Base-by-base conservation (phyloP, 495 filamentous ascomycete species). In the Podospora conica region DNA sequence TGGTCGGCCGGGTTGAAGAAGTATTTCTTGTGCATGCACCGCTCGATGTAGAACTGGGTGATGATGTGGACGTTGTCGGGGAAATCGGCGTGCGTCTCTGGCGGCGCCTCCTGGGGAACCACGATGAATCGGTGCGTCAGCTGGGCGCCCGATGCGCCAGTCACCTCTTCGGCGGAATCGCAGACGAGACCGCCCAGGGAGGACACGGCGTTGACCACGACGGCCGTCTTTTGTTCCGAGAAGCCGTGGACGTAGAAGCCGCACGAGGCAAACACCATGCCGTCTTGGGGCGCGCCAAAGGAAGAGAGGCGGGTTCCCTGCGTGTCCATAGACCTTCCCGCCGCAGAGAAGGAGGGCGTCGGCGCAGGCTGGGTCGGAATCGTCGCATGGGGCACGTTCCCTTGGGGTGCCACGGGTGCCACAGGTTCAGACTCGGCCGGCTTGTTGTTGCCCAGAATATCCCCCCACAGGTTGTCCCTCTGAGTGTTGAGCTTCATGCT, bases 1-100 rank as follows among this genome's bases (percentile, higher is more conserved):
- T 94, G 84, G 1, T 86, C 81, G 59, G 78, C 75, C n/a, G 93
- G 91, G 10, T 88, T 80, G 40, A 91, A 84, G 64, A 92, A 83
- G 9, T 74, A 79, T 70, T 90, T 92, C 18, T 86, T 83, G 70
- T 92, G 85, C 31, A 98, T 78, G 74, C 94, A 98, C 55, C 86
- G 83, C 76, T 98, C 95, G 48, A 98, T 81, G 87, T 94, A 98
- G 83, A 93, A 95, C 68, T 96, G 91, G 10, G 91, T 97, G 48
- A 96, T 89, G 55, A 88, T 75, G 33, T 78, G 67, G 53, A 83
- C 72, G 22, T 74, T 75, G 15, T 73, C 66, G 1, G 75, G 80
- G 1, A 78, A 56, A 3, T 29, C 54, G 7, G 81, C 80, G 21
- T 80, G 79, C 18, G 77, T 72, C 15, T 80, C 74, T 0, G 78